A percentile compares a stretch with the other conserved stretches of the same genome.
Evolutionary conservation across 2,329 filamentous ascomycete genomes (phyloP).

Genomic region (Raffaelea arxii): DNA sequence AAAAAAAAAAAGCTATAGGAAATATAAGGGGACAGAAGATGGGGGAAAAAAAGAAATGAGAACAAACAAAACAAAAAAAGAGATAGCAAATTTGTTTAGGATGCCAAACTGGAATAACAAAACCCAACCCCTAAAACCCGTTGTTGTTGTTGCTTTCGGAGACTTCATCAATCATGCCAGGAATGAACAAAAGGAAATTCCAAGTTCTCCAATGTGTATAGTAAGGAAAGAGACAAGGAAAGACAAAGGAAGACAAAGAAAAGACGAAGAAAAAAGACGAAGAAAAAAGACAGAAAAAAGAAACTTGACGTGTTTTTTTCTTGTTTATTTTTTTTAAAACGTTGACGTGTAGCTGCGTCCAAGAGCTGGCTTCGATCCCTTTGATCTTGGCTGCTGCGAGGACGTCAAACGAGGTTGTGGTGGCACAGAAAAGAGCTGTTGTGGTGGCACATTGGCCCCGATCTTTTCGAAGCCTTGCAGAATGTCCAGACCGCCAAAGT

Average conservation of each 20-base stretch:
- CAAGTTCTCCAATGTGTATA: not conserved
- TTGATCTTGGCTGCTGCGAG: not conserved
- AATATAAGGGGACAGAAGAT: not conserved
- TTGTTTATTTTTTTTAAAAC: slow-evolving; percentile 18
- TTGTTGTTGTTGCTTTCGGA: slow-evolving; percentile 12
- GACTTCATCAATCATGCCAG: slow-evolving; percentile 14
- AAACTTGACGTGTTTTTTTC: not conserved
- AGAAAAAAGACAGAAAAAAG: not conserved
- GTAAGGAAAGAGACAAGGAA: not conserved
- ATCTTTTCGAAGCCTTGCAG: slow-evolving; percentile 70
- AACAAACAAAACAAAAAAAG: not conserved
- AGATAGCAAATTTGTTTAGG: not conserved
- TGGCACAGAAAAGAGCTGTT: slow-evolving; percentile 13
- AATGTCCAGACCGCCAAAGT: slow-evolving; percentile 56
- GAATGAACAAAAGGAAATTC: slow-evolving; percentile 3
- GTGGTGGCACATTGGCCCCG: slow-evolving; percentile 34
- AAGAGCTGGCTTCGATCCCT: slow-evolving; percentile 22
- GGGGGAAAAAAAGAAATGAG: not conserved
- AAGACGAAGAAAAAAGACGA: not conserved
- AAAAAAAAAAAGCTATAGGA: not conserved
- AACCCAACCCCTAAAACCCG: not conserved
- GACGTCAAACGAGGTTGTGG: slow-evolving; percentile 8
- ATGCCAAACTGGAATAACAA: not conserved
- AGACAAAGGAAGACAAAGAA: slow-evolving; percentile 1
- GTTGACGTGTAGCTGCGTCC: slow-evolving; percentile 27